phyloP scores from a whole-genome alignment of 805 yeast genomes.

The Candida peoriensis region DNA sequence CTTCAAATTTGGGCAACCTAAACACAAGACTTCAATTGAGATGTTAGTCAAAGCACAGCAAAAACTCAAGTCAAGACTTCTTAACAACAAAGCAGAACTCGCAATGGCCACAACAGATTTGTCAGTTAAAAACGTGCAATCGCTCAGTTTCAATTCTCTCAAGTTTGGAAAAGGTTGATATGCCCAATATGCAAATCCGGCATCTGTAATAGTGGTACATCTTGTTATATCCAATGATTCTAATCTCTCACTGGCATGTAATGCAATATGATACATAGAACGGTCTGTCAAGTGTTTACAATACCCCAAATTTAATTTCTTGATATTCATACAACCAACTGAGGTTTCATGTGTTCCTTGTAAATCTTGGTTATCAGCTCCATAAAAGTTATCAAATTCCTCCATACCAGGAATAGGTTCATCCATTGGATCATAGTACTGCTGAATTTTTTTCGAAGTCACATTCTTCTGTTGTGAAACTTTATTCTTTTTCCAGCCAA shows the following conservation, averaged over 20 bases:
- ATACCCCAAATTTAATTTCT: conserved; percentile 55
- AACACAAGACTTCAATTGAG: conserved; percentile 58
- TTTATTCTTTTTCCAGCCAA: conserved; percentile 42
- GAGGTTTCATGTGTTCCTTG: conserved; percentile 2
- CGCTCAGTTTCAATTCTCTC: conserved; percentile 50
- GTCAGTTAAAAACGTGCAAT: conserved; percentile 71
- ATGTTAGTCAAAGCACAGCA: conserved; percentile 73
- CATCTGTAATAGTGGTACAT: conserved; percentile 74
- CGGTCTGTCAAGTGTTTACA: conserved; percentile 72
- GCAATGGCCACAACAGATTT: conserved; percentile 58
- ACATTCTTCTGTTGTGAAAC: conserved; percentile 1
- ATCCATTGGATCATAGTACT: conserved; percentile 9
- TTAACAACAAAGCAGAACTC: conserved; percentile 53
- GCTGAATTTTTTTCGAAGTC: neutral
- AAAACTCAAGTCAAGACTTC: conserved; percentile 57
- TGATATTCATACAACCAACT: conserved; percentile 57
- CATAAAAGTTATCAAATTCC: conserved; percentile 14
- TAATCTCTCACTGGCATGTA: conserved; percentile 51
- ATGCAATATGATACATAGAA: conserved; percentile 57
- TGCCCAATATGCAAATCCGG: conserved; percentile 66
- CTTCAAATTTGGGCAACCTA: conserved; percentile 56
- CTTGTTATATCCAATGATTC: conserved; percentile 59
- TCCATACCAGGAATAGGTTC: conserved; percentile 29
- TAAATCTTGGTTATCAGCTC: neutral
- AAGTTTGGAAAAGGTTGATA: conserved; percentile 49